These are phyloP conservation scores for Diaporthe citri DNA, from an alignment of 2,329 filamentous ascomycete species.

Conservation along the genomic window DNA sequence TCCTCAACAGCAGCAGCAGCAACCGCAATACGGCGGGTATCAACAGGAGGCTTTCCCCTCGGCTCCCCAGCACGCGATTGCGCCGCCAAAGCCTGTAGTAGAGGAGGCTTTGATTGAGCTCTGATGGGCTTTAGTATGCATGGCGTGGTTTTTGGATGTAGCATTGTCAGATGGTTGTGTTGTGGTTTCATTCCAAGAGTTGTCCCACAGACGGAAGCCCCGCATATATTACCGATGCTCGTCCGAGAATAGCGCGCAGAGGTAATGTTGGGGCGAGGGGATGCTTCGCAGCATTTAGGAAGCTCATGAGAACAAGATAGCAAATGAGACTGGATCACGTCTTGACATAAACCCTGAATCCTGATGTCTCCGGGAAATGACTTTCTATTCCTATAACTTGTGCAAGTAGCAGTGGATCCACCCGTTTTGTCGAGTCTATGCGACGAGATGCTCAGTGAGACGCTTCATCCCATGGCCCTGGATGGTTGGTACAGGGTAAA, in stretches of 20 bases:
- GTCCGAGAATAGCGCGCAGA: neutral
- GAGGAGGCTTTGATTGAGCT: constrained; percentile 88
- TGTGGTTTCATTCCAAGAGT: neutral
- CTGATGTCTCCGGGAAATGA: neutral
- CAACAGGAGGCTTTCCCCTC: constrained; percentile 74
- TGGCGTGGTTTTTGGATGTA: neutral
- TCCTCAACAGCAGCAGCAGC: constrained; percentile 38
- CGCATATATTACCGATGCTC: neutral
- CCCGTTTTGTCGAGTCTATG: neutral
- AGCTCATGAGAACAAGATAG: constrained; percentile 7
- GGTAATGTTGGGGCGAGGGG: neutral
- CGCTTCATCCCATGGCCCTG: neutral
- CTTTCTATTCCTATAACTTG: neutral
- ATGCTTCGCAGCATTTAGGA: neutral
- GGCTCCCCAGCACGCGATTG: constrained; percentile 67
- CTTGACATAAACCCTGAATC: neutral
- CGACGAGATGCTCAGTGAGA: neutral
- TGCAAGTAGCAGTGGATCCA: neutral
- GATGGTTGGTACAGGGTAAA: neutral
- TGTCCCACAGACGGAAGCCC: neutral
- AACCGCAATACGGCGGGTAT: constrained; percentile 61
- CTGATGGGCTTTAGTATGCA: constrained; percentile 49
- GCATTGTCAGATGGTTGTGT: neutral
- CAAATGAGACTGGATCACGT: constrained; percentile 32
- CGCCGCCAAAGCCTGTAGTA: constrained; percentile 68